These are phyloP conservation scores for Oxyria digyna DNA, from an alignment of 148 eudicot species.

Conservation along the genomic window DNA sequence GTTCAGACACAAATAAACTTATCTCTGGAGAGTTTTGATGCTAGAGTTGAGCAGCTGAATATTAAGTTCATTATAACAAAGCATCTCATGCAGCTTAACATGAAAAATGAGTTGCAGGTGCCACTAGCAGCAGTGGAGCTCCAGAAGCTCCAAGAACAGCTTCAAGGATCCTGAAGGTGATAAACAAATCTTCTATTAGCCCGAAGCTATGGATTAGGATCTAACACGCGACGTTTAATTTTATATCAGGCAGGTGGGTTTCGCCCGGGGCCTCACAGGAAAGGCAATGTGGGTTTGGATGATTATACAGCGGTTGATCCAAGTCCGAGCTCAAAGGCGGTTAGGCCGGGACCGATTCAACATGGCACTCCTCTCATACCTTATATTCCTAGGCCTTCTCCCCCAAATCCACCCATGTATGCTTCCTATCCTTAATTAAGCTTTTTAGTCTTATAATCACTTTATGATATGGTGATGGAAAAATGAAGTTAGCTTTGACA, in stretches of 20 bases:
- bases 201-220: neutral
- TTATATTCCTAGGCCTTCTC: neutral
- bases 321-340: slow-evolving; percentile 8
- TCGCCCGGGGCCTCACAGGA: neutral
- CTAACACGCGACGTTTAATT: neutral
- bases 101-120: neutral
- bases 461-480: neutral
- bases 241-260: neutral
- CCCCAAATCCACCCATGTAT: neutral
- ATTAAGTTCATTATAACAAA: neutral
- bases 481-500: too few species aligned
- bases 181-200: neutral
- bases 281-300: neutral
- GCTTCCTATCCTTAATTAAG: neutral
- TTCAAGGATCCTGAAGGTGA: slow-evolving; percentile 1
- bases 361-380: slow-evolving; percentile 4
- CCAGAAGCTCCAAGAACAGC: neutral
- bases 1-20: neutral
- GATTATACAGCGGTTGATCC: slow-evolving; percentile 5
- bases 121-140: neutral
- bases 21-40: neutral
- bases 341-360: neutral
- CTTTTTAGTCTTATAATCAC: neutral
- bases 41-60: neutral
- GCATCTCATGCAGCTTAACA: neutral